Conservation (phyloP, 371 early-diverging fungal genomes). For the Zopfochytrium polystomum region DNA sequence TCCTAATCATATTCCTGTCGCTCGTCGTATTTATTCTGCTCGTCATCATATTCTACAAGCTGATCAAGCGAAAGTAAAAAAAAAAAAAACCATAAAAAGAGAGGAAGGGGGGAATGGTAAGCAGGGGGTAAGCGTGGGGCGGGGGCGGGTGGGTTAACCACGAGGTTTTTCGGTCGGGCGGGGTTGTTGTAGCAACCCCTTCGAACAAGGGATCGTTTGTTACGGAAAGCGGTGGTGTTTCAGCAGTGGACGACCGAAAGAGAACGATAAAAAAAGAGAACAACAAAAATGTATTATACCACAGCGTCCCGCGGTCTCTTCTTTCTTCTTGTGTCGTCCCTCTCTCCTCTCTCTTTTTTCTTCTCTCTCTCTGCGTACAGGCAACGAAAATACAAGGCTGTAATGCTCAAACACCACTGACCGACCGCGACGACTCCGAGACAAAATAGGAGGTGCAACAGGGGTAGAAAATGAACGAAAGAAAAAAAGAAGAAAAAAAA, state of each 20-base stretch:
- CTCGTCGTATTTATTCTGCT: constrained; percentile 36
- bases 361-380: background rate
- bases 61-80: constrained; percentile 11
- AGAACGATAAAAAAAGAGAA: background rate
- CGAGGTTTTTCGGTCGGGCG: too few species aligned
- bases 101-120: too few species aligned
- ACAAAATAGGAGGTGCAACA: too few species aligned
- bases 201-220: too few species aligned
- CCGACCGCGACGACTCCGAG: background rate
- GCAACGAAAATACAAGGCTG: too few species aligned
- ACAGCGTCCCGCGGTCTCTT: too few species aligned
- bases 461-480: too few species aligned
- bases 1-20: constrained; percentile 35
- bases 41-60: constrained; percentile 31
- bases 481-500: too few species aligned
- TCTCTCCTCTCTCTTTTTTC: background rate
- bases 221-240: too few species aligned
- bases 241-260: background rate
- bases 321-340: background rate
- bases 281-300: constrained; percentile 1
- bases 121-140: too few species aligned
- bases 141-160: too few species aligned
- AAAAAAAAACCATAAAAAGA: constrained; percentile 1
- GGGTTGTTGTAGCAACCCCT: too few species aligned
- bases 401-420: background rate